Percentiles rank a stretch among this genome's conserved stretches.
phyloP scores from a whole-genome alignment of 1,284 basidiomycete genomes.

The Fomitiporia mediterranea region DNA sequence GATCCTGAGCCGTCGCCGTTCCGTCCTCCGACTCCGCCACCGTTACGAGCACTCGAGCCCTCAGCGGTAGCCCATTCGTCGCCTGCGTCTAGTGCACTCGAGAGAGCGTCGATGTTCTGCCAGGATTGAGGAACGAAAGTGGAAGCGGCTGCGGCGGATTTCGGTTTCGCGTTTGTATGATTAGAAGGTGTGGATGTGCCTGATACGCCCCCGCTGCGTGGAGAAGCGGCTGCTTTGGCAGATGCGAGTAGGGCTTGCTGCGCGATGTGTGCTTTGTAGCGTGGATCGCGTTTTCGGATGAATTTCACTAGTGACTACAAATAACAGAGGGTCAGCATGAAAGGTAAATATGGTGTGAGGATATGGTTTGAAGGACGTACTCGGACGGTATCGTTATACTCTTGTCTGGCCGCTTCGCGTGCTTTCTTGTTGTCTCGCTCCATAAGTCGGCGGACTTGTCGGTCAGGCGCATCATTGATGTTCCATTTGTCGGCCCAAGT shows the following conservation, averaged over 20 bases:
- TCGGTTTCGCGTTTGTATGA: conserved; percentile 24
- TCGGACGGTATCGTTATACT: conserved; percentile 91
- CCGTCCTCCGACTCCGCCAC: conserved; percentile 47
- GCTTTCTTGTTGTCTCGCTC: conserved; percentile 96
- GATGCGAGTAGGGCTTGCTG: conserved; percentile 39
- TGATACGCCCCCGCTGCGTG: conserved; percentile 22
- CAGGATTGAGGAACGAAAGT: conserved; percentile 78
- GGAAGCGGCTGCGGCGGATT: conserved; percentile 18
- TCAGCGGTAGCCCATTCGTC: conserved; percentile 67
- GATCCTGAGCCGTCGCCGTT: conserved; percentile 65
- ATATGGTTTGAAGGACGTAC: conserved; percentile 50
- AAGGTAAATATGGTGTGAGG: no score
- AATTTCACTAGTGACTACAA: conserved; percentile 77
- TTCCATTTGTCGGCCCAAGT: conserved; percentile 88
- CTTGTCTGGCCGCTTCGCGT: conserved; percentile 80
- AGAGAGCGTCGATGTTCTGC: conserved; percentile 55
- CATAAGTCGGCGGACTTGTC: conserved; percentile 83
- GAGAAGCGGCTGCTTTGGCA: conserved; percentile 30
- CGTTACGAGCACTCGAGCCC: conserved; percentile 36
- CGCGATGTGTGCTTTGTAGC: conserved; percentile 73
- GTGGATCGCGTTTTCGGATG: conserved; percentile 89
- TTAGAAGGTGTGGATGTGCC: conserved; percentile 16
- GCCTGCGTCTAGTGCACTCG: conserved; percentile 44
- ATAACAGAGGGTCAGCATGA: background rate
- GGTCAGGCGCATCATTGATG: conserved; percentile 78